phyloP scores from a whole-genome alignment of 2,329 filamentous ascomycete genomes.

The Aspergillus texensis region DNA sequence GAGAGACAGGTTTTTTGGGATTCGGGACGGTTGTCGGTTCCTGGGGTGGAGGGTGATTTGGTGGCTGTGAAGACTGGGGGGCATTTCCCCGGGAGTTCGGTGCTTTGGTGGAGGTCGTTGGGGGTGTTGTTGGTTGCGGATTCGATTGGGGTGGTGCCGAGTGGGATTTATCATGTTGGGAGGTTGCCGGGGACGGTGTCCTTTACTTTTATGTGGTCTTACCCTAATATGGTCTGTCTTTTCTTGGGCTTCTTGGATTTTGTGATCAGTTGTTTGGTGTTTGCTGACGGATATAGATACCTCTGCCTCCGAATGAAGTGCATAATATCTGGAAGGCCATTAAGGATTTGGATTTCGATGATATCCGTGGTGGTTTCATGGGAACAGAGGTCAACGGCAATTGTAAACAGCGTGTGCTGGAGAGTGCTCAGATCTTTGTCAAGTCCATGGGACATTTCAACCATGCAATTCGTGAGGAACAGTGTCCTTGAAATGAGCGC shows the following conservation, averaged over 20 bases:
- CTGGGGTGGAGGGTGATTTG: slow-evolving; percentile 45
- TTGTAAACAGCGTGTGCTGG: slow-evolving; percentile 67
- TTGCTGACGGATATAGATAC: slow-evolving; percentile 57
- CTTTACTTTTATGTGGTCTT: slow-evolving; percentile 76
- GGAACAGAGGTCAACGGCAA: slow-evolving; percentile 62
- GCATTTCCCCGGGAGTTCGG: slow-evolving; percentile 76
- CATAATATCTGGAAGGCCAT: slow-evolving; percentile 70
- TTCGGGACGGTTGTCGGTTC: slow-evolving; percentile 36
- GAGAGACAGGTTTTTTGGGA: slow-evolving; percentile 33
- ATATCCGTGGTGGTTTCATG: slow-evolving; percentile 69
- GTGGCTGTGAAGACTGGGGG: slow-evolving; percentile 72
- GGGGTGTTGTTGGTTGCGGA: slow-evolving; percentile 75
- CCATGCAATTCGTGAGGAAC: slow-evolving; percentile 35
- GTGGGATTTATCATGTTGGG: slow-evolving; percentile 30
- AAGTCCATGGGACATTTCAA: slow-evolving; percentile 42
- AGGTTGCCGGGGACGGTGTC: slow-evolving; percentile 49
- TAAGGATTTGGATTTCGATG: slow-evolving; percentile 62
- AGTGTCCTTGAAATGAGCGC: slow-evolving; percentile 10
- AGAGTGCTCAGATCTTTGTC: slow-evolving; percentile 77
- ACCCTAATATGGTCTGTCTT: slow-evolving; percentile 59
- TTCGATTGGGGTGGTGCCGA: slow-evolving; percentile 71
- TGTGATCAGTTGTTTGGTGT: slow-evolving; percentile 12
- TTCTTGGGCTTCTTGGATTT: slow-evolving; percentile 21
- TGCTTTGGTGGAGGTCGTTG: slow-evolving; percentile 62
- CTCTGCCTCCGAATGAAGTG: slow-evolving; percentile 66